Percentiles rank a stretch among this genome's conserved stretches.
These are phyloP conservation scores for Pilaira anomala DNA, from an alignment of 192 early-diverging fungal genomes.

Conservation along the genomic window DNA sequence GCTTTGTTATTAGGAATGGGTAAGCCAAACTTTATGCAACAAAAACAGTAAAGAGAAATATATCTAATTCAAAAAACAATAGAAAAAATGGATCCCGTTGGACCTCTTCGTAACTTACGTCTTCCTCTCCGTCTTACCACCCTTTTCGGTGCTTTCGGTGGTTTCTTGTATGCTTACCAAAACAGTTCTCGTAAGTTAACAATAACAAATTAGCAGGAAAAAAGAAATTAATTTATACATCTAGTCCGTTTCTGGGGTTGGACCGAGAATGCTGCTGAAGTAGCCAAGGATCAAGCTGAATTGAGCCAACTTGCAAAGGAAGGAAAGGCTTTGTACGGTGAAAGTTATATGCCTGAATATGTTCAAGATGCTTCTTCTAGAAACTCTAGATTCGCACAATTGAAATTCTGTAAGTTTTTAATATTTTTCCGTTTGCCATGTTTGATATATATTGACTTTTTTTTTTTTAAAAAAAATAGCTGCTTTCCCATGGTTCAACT, in stretches of 20 bases:
- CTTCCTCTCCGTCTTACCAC: constrained; percentile 53
- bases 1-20: constrained; percentile 72
- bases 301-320: constrained; percentile 56
- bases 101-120: constrained; percentile 43
- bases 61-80: constrained; percentile 1
- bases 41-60: neutral
- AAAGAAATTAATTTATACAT: neutral
- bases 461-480: constrained; percentile 49
- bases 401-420: constrained; percentile 54
- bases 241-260: constrained; percentile 91
- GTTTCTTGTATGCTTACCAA: constrained; percentile 79
- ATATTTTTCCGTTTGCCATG: constrained; percentile 1
- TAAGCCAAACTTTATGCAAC: constrained; percentile 47
- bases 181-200: constrained; percentile 62
- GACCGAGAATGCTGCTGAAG: constrained; percentile 82
- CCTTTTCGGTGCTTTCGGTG: constrained; percentile 54
- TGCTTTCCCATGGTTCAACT: constrained; percentile 73
- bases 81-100: constrained; percentile 54
- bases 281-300: constrained; percentile 62
- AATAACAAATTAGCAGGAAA: neutral
- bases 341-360: constrained; percentile 49
- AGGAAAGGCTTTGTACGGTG: constrained; percentile 69
- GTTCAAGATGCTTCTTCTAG: constrained; percentile 58
- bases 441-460: neutral
- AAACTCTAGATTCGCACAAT: constrained; percentile 64